Percentiles rank a stretch among this genome's conserved stretches.
Evolutionary conservation across 2,329 filamentous ascomycete genomes (phyloP).

Genomic region (Clonostachys solani): DNA sequence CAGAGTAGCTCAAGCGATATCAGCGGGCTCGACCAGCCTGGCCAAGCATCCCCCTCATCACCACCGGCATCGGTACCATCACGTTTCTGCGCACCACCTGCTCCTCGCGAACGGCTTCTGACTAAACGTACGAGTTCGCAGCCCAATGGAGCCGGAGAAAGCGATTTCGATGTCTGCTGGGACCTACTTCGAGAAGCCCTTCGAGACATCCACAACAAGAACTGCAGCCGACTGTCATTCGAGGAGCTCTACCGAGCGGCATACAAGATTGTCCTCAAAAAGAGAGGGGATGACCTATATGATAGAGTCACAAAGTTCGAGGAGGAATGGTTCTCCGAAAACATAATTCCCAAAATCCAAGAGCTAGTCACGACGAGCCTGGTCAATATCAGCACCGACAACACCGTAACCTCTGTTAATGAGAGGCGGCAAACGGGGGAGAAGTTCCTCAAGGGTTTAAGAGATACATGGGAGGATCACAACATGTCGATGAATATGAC

Average conservation of each 20-base stretch:
- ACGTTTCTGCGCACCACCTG: not conserved
- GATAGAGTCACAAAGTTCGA: conserved; percentile 77
- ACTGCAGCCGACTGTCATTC: conserved; percentile 86
- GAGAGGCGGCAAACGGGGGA: conserved; percentile 80
- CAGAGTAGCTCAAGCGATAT: too few relatives aligned
- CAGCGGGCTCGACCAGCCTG: conserved; percentile 3
- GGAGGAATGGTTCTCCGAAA: conserved; percentile 69
- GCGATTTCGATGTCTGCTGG: conserved; percentile 89
- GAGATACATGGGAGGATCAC: conserved; percentile 82
- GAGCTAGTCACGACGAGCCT: conserved; percentile 68
- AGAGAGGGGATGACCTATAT: conserved; percentile 80
- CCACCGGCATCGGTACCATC: not conserved
- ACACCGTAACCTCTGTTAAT: conserved; percentile 60
- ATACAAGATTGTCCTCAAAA: conserved; percentile 90
- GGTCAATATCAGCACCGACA: conserved; percentile 53
- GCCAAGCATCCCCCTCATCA: not conserved
- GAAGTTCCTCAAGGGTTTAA: conserved; percentile 72
- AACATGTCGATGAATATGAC: conserved; percentile 94
- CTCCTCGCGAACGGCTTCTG: too few relatives aligned
- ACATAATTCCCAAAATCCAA: conserved; percentile 69
- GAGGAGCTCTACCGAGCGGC: conserved; percentile 92
- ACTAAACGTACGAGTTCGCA: conserved; percentile 8
- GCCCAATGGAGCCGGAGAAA: conserved; percentile 44
- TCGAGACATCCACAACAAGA: conserved; percentile 84
- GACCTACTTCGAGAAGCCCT: conserved; percentile 71